Evolutionary conservation across 2,329 filamentous ascomycete genomes (phyloP), one percentile per base, ranked within the genome.

Genomic region (Parascedosporium putredinis): DNA sequence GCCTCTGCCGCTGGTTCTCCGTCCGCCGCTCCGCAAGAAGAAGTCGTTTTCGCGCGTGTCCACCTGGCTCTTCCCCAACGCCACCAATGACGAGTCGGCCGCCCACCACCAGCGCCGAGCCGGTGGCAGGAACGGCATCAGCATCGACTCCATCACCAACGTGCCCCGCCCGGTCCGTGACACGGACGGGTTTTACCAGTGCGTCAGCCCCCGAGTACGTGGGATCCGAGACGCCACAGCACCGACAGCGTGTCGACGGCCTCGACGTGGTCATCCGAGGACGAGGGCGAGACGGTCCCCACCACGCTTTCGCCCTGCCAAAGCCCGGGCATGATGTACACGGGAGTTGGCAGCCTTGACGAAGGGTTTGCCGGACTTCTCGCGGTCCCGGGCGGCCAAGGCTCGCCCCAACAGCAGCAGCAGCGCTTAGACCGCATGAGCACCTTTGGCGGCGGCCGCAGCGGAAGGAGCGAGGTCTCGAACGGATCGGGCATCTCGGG

Each of bases 1-100:
- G 1, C 78, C 79, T 2, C 64, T 81, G 4, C 78, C 78, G 0
- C 68, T 81, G 22, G 72, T 79, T 14, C 68, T 80, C 50, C 73
- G 75, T n/a, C 78, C 78, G 6, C 76, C 77, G 2, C 60, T 83
- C 53, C 69, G 79, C 52, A 83, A 83, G 68, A 83, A 82, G 69
- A 83, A 83, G 58, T 81, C 79, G 0, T 83, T 84, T 58, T 79
- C 78, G 8, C 70, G 73, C 14, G 75, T 83, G 7, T 81, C 79
- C 2, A 72, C 62, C 55, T 83, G 79, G 78, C 66, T 83, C 23
- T 78, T 75, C 55, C 68, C 73, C 42, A 23, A 18, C 6, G 6
- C 3, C 42, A 61, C 64, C 16, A 57, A 65, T 31, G 57, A 62
- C n/a, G n/a, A n/a, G n/a, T n/a, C n/a, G n/a, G n/a, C n/a, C n/a